A percentile compares a stretch with the other conserved stretches of the same genome.
phyloP scores from a whole-genome alignment of 345 rosid genomes.

The Eucalyptus cladocalyx region DNA sequence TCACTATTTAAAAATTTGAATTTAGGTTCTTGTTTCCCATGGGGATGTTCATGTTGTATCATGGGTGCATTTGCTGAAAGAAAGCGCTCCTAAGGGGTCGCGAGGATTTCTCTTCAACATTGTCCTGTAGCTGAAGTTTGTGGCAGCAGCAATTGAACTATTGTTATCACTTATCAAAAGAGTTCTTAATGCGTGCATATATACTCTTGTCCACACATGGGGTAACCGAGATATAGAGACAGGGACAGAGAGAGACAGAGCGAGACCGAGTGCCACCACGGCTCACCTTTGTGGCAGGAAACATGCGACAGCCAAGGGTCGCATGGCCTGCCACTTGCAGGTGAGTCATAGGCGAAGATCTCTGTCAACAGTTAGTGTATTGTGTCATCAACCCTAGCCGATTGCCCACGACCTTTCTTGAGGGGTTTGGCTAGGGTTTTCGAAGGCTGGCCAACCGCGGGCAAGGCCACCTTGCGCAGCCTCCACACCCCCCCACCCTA shows the following conservation, averaged over 20 bases:
- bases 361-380: background rate
- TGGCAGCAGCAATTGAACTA: background rate
- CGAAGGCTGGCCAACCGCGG: background rate
- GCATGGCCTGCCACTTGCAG: background rate
- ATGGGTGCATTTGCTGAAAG: background rate
- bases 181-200: background rate
- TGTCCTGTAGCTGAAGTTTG: background rate
- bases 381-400: background rate
- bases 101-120: background rate
- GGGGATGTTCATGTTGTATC: background rate
- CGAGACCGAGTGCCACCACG: background rate
- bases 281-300: background rate
- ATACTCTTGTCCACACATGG: background rate
- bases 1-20: background rate
- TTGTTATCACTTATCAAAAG: background rate
- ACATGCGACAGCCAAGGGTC: background rate
- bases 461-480: background rate
- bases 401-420: background rate
- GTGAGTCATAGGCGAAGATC: background rate
- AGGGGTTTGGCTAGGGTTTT: background rate
- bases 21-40: background rate
- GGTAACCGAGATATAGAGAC: background rate
- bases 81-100: background rate
- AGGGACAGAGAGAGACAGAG: background rate
- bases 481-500: background rate